These are phyloP conservation scores for Cladosporium sp. DNA, from an alignment of 2,329 filamentous ascomycete species.

Conservation along the genomic window DNA sequence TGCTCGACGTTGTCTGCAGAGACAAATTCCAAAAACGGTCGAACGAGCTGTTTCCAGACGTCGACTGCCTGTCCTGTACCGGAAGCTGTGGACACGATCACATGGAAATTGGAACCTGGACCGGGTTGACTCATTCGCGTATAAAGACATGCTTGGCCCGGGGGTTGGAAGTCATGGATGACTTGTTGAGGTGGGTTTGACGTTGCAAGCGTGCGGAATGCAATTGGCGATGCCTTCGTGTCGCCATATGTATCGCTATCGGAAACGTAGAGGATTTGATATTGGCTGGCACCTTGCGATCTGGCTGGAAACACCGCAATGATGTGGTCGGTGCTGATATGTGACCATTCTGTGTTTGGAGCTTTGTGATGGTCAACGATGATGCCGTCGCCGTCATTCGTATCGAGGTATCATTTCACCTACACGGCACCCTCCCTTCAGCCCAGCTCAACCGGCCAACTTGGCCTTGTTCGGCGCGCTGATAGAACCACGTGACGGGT, in stretches of 20 bases:
- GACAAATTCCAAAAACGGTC: conserved; percentile 38
- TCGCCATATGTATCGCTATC: conserved; percentile 17
- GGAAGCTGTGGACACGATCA: conserved; percentile 42
- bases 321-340: conserved; percentile 19
- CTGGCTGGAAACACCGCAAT: conserved; percentile 19
- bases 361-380: conserved; percentile 2
- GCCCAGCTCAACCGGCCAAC: conserved; percentile 18
- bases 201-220: conserved; percentile 19
- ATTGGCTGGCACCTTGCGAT: conserved; percentile 12
- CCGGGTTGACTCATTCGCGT: background rate
- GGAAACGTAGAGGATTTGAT: conserved; percentile 21
- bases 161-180: conserved; percentile 18
- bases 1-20: conserved; percentile 21
- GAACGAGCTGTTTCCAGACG: conserved; percentile 35
- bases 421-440: conserved; percentile 20
- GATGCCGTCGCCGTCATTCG: background rate
- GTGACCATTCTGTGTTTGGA: conserved; percentile 15
- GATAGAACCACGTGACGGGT: conserved; percentile 22
- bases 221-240: conserved; percentile 14
- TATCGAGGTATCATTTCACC: background rate
- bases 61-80: conserved; percentile 35
- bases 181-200: conserved; percentile 21
- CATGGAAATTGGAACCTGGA: conserved; percentile 26
- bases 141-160: conserved; percentile 14
- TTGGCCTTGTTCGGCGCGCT: conserved; percentile 14